phyloP scores from a whole-genome alignment of 371 early-diverging fungal genomes.

The Mucor velutinosus region DNA sequence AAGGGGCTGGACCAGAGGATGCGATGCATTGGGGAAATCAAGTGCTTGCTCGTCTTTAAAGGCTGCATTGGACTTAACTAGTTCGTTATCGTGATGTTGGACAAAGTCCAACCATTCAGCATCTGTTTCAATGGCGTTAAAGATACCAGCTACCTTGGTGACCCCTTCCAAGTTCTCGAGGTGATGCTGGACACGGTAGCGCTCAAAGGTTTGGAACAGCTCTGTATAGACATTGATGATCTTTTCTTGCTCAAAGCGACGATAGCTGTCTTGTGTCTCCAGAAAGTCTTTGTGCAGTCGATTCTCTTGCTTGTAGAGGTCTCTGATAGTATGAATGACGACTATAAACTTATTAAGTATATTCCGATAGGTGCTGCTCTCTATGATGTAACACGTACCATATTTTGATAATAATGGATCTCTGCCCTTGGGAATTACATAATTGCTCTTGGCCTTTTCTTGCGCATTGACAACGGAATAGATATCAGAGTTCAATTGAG shows the following conservation, averaged over 20 bases:
- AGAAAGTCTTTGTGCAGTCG: conserved; percentile 18
- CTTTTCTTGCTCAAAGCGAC: conserved; percentile 26
- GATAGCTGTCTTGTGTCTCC: conserved; percentile 23
- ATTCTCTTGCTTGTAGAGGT: conserved; percentile 24
- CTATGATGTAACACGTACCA: conserved; percentile 5
- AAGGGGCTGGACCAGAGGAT: conserved; percentile 24
- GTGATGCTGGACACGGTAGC: conserved; percentile 16
- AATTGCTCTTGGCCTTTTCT: conserved; percentile 10
- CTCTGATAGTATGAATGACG: conserved; percentile 11
- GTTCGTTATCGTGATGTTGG: conserved; percentile 22
- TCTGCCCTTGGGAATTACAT: conserved; percentile 17
- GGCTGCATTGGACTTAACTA: conserved; percentile 16
- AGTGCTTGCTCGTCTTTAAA: conserved; percentile 17
- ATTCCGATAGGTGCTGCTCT: neutral
- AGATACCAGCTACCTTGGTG: conserved; percentile 17
- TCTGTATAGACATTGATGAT: conserved; percentile 23
- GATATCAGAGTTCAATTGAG: conserved; percentile 16
- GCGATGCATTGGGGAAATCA: conserved; percentile 22
- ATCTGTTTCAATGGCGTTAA: conserved; percentile 25
- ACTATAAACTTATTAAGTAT: neutral
- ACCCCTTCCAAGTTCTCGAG: conserved; percentile 26
- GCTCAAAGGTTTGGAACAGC: conserved; percentile 23
- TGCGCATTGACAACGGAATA: conserved; percentile 4
- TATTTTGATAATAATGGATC: conserved; percentile 27
- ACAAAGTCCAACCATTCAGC: conserved; percentile 25